Conservation (phyloP, 1,139 yeast genomes). For the Kodamaea suecica region DNA sequence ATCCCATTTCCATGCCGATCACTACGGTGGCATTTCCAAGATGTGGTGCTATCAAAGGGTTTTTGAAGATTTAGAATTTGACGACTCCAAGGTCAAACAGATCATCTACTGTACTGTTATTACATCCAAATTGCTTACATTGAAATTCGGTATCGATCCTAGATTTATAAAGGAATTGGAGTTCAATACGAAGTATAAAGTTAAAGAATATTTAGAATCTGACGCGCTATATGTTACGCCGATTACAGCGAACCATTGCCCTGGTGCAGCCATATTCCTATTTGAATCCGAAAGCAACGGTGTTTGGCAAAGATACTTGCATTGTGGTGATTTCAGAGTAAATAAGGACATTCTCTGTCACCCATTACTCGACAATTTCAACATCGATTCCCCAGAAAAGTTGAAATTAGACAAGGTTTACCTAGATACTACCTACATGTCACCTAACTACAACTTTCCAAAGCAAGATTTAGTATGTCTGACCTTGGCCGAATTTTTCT, state of each 20-base stretch:
- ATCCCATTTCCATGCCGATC: slow-evolving; percentile 91
- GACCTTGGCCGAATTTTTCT: slow-evolving; percentile 54
- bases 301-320: slow-evolving; percentile 45
- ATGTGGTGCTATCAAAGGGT: slow-evolving; percentile 59
- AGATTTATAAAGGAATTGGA: slow-evolving; percentile 50
- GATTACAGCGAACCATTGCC: slow-evolving; percentile 91
- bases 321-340: slow-evolving; percentile 92
- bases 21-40: slow-evolving; percentile 80
- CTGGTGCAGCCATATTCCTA: slow-evolving; percentile 83
- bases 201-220: slow-evolving; percentile 17
- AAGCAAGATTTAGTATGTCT: slow-evolving; percentile 67
- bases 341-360: slow-evolving; percentile 42
- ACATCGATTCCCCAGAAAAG: slow-evolving; percentile 19
- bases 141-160: slow-evolving; percentile 54
- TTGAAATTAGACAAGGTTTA: slow-evolving; percentile 51
- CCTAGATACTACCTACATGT: slow-evolving; percentile 84
- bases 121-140: slow-evolving; percentile 56
- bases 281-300: slow-evolving; percentile 51
- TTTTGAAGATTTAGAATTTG: slow-evolving; percentile 29
- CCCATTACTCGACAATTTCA: slow-evolving; percentile 29
- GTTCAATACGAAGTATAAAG: slow-evolving; percentile 36
- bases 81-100: slow-evolving; percentile 30
- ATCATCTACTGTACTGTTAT: slow-evolving; percentile 67
- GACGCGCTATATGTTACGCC: slow-evolving; percentile 59
- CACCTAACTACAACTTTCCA: slow-evolving; percentile 74